Evolutionary conservation across 345 rosid species (phyloP).

Genomic region (Gossypium anomalum): DNA sequence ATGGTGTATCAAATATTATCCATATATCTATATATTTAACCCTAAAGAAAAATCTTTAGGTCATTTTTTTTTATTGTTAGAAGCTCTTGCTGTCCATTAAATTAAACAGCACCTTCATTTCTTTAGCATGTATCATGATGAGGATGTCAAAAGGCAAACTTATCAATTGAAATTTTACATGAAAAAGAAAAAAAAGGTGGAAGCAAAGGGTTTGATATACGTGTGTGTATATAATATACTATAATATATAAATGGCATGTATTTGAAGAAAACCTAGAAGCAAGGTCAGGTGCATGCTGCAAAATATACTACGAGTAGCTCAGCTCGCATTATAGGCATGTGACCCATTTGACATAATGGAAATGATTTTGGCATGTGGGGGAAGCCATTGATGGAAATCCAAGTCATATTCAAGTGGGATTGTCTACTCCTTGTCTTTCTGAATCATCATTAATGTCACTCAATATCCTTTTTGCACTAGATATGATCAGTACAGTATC

Average conservation of each 20-base stretch:
- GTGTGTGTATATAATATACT: neutral
- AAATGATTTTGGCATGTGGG: slow-evolving; percentile 21
- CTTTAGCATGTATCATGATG: neutral
- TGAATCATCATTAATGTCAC: slow-evolving; percentile 7
- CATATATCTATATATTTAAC: too few species aligned
- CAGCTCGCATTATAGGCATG: neutral
- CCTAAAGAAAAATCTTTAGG: too few species aligned
- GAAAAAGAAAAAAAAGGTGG: too few species aligned
- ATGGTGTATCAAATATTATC: too few species aligned
- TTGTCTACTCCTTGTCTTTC: slow-evolving; percentile 20
- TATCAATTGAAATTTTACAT: neutral
- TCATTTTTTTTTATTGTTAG: too few species aligned
- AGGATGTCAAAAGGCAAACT: neutral
- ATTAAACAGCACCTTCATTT: neutral
- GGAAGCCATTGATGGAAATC: slow-evolving; percentile 27
- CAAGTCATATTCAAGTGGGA: slow-evolving; percentile 27
- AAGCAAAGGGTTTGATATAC: neutral
- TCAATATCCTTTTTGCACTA: neutral
- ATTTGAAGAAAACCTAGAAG: neutral
- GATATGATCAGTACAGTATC: too few species aligned
- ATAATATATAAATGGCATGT: neutral
- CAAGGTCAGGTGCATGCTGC: neutral
- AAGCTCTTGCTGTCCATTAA: neutral
- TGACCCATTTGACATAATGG: slow-evolving; percentile 18
- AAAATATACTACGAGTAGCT: neutral